Conservation (phyloP, 768 basidiomycete genomes). For the Amanita fuliginea region DNA sequence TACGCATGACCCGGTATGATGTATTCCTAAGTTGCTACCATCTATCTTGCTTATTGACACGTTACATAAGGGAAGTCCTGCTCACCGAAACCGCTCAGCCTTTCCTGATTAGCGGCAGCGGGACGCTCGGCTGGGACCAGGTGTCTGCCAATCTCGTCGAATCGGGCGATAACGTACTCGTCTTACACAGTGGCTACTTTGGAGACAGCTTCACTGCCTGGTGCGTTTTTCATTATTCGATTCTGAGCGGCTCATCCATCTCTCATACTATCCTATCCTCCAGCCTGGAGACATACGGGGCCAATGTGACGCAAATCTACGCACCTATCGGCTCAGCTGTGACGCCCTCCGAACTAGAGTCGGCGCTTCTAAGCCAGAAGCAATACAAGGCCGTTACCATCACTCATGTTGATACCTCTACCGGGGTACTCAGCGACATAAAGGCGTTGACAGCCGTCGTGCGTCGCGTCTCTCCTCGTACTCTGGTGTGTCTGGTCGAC, state of each 20-base stretch:
- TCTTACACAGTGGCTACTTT: slow-evolving; percentile 89
- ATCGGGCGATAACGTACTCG: slow-evolving; percentile 65
- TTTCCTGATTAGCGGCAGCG: slow-evolving; percentile 89
- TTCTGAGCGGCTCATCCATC: background rate
- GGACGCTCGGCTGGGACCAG: slow-evolving; percentile 97
- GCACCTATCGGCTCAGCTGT: slow-evolving; percentile 79
- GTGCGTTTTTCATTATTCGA: slow-evolving; percentile 26
- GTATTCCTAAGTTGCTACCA: too few relatives aligned
- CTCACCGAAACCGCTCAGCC: slow-evolving; percentile 75
- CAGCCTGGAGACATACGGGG: slow-evolving; percentile 83
- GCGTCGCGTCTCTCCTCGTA: slow-evolving; percentile 68
- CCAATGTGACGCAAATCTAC: slow-evolving; percentile 72
- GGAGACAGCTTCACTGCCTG: slow-evolving; percentile 86
- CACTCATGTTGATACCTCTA: slow-evolving; percentile 93
- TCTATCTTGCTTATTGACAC: too few relatives aligned
- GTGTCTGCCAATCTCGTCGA: slow-evolving; percentile 89
- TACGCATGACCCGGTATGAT: slow-evolving; percentile 70
- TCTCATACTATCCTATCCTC: background rate
- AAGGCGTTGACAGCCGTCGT: slow-evolving; percentile 67
- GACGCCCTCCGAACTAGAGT: slow-evolving; percentile 43
- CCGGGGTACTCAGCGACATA: slow-evolving; percentile 79
- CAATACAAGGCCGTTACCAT: slow-evolving; percentile 86
- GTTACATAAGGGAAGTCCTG: slow-evolving; percentile 62
- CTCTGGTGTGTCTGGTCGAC: slow-evolving; percentile 40
- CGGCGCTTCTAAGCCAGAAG: slow-evolving; percentile 63